Evolutionary conservation across 2,329 filamentous ascomycete genomes (phyloP).

Genomic region (Talaromyces sp.): DNA sequence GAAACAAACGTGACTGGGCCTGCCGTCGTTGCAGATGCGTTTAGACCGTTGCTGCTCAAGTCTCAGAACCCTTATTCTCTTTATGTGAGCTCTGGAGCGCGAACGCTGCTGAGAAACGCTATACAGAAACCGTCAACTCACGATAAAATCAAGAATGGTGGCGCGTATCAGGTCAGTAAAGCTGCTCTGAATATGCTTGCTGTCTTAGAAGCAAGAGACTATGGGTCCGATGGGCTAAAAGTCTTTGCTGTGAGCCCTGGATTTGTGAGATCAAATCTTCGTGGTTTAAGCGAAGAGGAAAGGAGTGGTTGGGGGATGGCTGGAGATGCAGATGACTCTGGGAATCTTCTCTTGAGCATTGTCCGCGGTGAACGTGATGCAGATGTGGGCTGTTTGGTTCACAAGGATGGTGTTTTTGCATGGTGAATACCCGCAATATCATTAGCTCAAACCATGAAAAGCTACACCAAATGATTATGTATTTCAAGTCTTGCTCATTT

Average conservation of each 20-base stretch:
- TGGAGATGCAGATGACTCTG: conserved; percentile 4
- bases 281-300: neutral
- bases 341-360: conserved; percentile 5
- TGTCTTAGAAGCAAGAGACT: neutral
- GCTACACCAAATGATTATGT: too few species aligned
- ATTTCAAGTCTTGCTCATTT: neutral
- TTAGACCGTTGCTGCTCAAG: conserved; percentile 2
- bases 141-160: neutral
- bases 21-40: neutral
- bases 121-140: neutral
- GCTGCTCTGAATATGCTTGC: conserved; percentile 10
- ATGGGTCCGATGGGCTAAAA: neutral
- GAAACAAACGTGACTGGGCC: conserved; percentile 7
- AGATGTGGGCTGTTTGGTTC: conserved; percentile 5
- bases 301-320: conserved; percentile 5
- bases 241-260: conserved; percentile 9
- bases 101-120: neutral
- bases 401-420: neutral
- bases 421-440: neutral
- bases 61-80: neutral
- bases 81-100: conserved; percentile 2
- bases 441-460: too few species aligned
- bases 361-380: conserved; percentile 3
- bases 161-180: conserved; percentile 8
- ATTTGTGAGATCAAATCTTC: conserved; percentile 8